These are phyloP conservation scores for Coniophora puteana DNA, from an alignment of 1,284 basidiomycete genomes.

Conservation along the genomic window DNA sequence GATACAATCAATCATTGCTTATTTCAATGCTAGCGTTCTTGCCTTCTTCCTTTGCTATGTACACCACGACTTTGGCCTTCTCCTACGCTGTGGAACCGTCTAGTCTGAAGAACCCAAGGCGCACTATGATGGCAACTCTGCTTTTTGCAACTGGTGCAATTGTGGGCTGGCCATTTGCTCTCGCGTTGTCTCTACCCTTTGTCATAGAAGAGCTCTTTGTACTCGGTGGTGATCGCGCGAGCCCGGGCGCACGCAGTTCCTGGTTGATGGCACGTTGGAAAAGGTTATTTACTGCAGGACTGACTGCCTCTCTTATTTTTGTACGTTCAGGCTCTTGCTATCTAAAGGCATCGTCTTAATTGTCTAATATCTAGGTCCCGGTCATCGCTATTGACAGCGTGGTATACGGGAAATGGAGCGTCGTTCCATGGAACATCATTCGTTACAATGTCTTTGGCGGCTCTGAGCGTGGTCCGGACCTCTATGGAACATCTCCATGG, in stretches of 20 bases:
- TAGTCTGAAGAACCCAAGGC: slow-evolving; percentile 45
- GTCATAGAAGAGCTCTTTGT: slow-evolving; percentile 89
- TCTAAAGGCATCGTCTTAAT: slow-evolving; percentile 4
- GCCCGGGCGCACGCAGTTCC: slow-evolving; percentile 38
- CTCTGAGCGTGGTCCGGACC: slow-evolving; percentile 74
- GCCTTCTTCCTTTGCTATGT: slow-evolving; percentile 95
- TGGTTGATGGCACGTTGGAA: slow-evolving; percentile 66
- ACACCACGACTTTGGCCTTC: slow-evolving; percentile 80
- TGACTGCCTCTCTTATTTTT: slow-evolving; percentile 59
- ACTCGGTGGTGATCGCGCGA: slow-evolving; percentile 69
- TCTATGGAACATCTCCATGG: slow-evolving; percentile 92
- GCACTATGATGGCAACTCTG: slow-evolving; percentile 64
- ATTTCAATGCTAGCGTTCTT: slow-evolving; percentile 64
- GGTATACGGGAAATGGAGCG: slow-evolving; percentile 76
- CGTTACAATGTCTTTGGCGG: slow-evolving; percentile 90
- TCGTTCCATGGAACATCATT: slow-evolving; percentile 94
- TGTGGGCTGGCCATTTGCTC: slow-evolving; percentile 94
- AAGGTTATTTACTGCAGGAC: slow-evolving; percentile 56
- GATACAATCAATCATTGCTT: slow-evolving; percentile 1
- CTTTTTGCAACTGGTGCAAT: slow-evolving; percentile 83
- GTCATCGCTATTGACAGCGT: slow-evolving; percentile 80
- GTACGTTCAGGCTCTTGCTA: slow-evolving; percentile 43
- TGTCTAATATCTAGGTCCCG: slow-evolving; percentile 56
- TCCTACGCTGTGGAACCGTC: slow-evolving; percentile 75
- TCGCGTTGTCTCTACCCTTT: slow-evolving; percentile 85